Conservation (phyloP, 345 rosid genomes). For the Fremontodendron californicum region DNA sequence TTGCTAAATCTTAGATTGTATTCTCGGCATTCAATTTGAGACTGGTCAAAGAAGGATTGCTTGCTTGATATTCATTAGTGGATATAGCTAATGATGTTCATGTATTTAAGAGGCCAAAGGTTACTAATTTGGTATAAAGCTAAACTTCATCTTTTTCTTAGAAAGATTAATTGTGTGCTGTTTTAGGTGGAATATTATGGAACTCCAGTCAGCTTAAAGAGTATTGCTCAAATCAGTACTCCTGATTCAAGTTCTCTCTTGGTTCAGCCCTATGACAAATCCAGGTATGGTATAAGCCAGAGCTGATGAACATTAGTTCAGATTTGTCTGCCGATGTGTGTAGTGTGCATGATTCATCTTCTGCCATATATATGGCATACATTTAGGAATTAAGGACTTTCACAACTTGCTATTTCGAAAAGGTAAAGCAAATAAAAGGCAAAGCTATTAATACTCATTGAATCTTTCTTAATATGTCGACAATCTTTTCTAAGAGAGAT, state of each 20-base stretch:
- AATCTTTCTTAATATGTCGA: not conserved
- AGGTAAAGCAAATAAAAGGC: not conserved
- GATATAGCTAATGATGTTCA: not conserved
- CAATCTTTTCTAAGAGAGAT: not conserved
- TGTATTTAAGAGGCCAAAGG: not conserved
- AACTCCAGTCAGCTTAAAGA: slow-evolving; percentile 84
- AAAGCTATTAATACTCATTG: not conserved
- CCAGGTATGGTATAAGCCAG: slow-evolving; percentile 48
- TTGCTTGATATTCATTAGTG: not conserved
- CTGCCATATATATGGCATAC: not conserved
- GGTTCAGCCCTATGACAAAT: slow-evolving; percentile 92
- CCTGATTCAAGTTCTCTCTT: slow-evolving; percentile 90
- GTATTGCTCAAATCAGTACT: slow-evolving; percentile 84
- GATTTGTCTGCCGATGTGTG: not conserved
- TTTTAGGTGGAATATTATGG: slow-evolving; percentile 90
- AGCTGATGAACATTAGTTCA: not conserved
- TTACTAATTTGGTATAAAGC: not conserved
- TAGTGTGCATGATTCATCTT: not conserved
- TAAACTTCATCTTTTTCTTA: slow-evolving; percentile 7
- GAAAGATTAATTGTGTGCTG: slow-evolving; percentile 5
- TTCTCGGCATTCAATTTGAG: not conserved
- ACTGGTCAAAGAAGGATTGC: not conserved
- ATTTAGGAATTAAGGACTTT: not conserved
- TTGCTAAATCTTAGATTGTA: not conserved
- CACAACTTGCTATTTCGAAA: not conserved